A percentile compares a stretch with the other conserved stretches of the same genome.
Evolutionary conservation across 306 rosid genomes (phyloP).

Genomic region (Argentina anserina): DNA sequence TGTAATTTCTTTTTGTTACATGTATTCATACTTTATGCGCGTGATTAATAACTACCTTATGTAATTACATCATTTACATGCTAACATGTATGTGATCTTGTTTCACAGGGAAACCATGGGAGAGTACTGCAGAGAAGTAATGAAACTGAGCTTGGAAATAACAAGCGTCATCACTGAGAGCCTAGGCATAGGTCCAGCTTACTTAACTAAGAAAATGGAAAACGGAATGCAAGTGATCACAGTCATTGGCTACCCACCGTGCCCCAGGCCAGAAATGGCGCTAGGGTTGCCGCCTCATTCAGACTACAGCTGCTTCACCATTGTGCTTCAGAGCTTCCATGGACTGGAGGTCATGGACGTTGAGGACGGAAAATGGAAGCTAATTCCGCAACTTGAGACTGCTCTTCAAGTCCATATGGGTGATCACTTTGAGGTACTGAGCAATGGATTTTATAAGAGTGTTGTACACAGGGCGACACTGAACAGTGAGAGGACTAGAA

Average conservation of each 20-base stretch:
- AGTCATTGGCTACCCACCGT: conserved; percentile 50
- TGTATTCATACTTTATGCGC: too few relatives aligned
- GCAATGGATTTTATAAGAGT: conserved; percentile 36
- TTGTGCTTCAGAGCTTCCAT: conserved; percentile 31
- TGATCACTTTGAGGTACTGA: conserved; percentile 39
- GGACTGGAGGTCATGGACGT: conserved; percentile 38
- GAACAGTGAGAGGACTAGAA: conserved; percentile 24
- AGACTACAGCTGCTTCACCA: conserved; percentile 49
- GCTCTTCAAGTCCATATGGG: conserved; percentile 37
- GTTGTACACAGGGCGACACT: conserved; percentile 31
- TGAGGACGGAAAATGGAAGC: conserved; percentile 21
- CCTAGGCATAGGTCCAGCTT: conserved; percentile 35
- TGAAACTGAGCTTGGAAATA: conserved; percentile 34
- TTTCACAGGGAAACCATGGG: conserved; percentile 48
- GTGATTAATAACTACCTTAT: too few relatives aligned
- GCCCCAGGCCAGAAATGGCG: conserved; percentile 41
- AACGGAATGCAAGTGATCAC: conserved; percentile 47
- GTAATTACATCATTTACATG: neutral
- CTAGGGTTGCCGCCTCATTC: conserved; percentile 60
- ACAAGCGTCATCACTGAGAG: conserved; percentile 43
- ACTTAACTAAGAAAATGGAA: conserved; percentile 28
- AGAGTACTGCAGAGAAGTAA: conserved; percentile 38
- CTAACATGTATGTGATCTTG: neutral
- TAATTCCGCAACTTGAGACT: conserved; percentile 17
- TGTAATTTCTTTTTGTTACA: too few relatives aligned